These are phyloP conservation scores for Cordyceps cicadae DNA, from an alignment of 2,329 filamentous ascomycete genomes.

Conservation along the genomic window DNA sequence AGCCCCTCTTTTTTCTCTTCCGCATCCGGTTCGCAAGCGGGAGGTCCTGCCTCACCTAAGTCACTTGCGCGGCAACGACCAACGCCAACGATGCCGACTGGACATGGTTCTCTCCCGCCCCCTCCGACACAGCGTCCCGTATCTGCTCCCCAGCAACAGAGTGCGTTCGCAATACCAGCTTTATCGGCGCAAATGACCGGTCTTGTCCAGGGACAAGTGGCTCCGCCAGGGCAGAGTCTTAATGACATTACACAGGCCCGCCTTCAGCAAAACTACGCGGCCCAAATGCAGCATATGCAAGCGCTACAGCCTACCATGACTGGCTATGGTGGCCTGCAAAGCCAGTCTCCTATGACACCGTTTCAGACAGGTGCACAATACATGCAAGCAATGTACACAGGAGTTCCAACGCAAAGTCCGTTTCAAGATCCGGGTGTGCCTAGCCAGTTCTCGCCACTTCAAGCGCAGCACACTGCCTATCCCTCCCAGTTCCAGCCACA, in stretches of 20 bases:
- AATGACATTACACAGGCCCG: slow-evolving; percentile 62
- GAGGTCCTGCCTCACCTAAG: slow-evolving; percentile 21
- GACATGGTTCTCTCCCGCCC: slow-evolving; percentile 59
- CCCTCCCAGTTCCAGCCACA: slow-evolving; percentile 35
- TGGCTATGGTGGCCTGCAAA: slow-evolving; percentile 22
- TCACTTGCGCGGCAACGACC: slow-evolving; percentile 55
- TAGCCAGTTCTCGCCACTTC: slow-evolving; percentile 34
- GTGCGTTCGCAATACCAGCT: slow-evolving; percentile 62
- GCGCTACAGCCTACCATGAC: slow-evolving; percentile 31
- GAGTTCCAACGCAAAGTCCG: slow-evolving; percentile 31
- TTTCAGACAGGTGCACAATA: slow-evolving; percentile 28
- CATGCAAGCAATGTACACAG: slow-evolving; percentile 45
- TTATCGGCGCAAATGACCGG: slow-evolving; percentile 83
- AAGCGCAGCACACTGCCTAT: slow-evolving; percentile 59
- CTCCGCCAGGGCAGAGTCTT: slow-evolving; percentile 67
- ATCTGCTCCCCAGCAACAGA: slow-evolving; percentile 78
- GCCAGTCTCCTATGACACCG: slow-evolving; percentile 25
- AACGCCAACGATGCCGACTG: slow-evolving; percentile 53
- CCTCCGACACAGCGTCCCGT: slow-evolving; percentile 70
- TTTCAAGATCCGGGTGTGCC: slow-evolving; percentile 31
- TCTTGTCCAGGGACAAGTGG: slow-evolving; percentile 50
- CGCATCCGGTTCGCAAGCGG: slow-evolving; percentile 16
- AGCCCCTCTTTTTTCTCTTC: slow-evolving; percentile 50
- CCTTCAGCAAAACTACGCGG: slow-evolving; percentile 52
- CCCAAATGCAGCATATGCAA: slow-evolving; percentile 36